phyloP scores from a whole-genome alignment of 108 stramenopile genomes.

The Chaetoceros tenuissimus region DNA sequence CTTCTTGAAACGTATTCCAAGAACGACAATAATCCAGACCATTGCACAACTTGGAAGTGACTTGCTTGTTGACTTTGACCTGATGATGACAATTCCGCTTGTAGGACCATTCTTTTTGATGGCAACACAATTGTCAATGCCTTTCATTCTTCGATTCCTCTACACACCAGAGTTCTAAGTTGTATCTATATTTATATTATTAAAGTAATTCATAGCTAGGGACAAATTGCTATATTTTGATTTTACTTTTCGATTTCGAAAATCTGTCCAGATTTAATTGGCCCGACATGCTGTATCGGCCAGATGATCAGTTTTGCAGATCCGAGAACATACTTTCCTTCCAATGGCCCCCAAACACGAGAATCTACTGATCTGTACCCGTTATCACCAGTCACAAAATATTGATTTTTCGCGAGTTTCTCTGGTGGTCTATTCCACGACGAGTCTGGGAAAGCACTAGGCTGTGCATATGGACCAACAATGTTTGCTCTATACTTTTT shows the following conservation, averaged over 20 bases:
- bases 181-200: neutral
- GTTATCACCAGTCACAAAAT: conserved; percentile 58
- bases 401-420: conserved; percentile 28
- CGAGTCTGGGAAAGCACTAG: conserved; percentile 36
- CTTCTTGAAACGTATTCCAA: conserved; percentile 57
- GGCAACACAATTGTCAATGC: conserved; percentile 89
- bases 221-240: too few relatives aligned
- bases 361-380: conserved; percentile 49
- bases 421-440: conserved; percentile 42
- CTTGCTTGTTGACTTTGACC: conserved; percentile 86
- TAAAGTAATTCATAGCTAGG: neutral
- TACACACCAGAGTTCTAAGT: conserved; percentile 84
- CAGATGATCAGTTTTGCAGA: conserved; percentile 38
- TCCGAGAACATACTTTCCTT: conserved; percentile 40
- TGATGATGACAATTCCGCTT: conserved; percentile 90
- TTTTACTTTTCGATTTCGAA: conserved; percentile 7
- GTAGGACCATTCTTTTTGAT: conserved; percentile 88
- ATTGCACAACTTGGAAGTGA: conserved; percentile 87
- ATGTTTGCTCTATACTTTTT: conserved; percentile 28
- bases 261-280: conserved; percentile 18
- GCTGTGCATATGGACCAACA: conserved; percentile 32
- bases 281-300: conserved; percentile 36
- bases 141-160: conserved; percentile 78
- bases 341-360: conserved; percentile 50
- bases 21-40: conserved; percentile 79